Base-by-base conservation (phyloP, 345 rosid genomes). In the Rhizophora apiculata region DNA sequence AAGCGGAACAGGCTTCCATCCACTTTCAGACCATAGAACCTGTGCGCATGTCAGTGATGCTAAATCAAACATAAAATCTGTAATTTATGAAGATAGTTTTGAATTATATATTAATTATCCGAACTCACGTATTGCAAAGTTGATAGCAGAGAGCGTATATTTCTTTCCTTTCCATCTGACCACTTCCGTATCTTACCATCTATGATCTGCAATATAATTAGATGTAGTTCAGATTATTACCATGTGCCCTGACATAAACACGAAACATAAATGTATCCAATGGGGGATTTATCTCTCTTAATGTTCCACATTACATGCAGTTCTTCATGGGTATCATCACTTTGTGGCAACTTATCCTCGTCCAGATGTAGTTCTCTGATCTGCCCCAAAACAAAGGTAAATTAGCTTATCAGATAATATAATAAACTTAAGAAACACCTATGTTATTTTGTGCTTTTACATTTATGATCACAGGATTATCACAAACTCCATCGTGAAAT, bases 1-100 rank as follows among this genome's bases (percentile, higher is more conserved):
- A 57, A 95, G 93, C 43, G 99, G 93, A 64, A 89, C 89, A 0
- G 92, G 80, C 68, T 87, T 95, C 97, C 97, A 95, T 56, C 93
- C 97, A 37, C 96, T 83, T 53, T 69, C 96, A 21, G 92, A 69
- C 97, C 97, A 91, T 73, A 95, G 93, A 72, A 91, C 85, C 97
- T 95, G 85, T 51, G 15, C 1, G 18, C 18, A 43, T 43, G 49
- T 43, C 18, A 43, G 16, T 3, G 5, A 43, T 43, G 19, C 19
- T 43, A 43, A 13, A 43, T 43, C 19, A 43, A 43, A 43, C 49
- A 0, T 3, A 43, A 43, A 43, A 13, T 43, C 49, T 43, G 49
- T 43, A 43, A 43, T 43, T 24, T 56, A 24, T 2, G 4, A 4
- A 56, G 29, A 24, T 5, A 24, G 10, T 24, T 8, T 56, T 24